Conservation (phyloP, 768 basidiomycete genomes). For the Amanita pseudoporphyria region DNA sequence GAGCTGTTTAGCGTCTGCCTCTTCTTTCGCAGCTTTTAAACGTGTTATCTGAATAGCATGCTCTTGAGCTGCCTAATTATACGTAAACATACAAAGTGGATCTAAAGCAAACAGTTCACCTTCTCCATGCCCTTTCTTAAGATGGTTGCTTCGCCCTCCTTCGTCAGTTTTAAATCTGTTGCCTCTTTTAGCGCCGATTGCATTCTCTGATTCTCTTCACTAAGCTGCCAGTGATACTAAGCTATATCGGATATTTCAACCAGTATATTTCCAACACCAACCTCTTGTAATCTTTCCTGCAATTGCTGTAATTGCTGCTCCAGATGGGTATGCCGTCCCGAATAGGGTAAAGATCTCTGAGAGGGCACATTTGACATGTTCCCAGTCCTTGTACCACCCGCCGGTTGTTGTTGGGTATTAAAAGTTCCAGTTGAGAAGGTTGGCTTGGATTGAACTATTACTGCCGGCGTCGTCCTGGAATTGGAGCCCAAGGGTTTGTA, state of each 20-base stretch:
- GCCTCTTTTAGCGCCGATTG: slow-evolving; percentile 37
- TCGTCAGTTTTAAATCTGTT: slow-evolving; percentile 40
- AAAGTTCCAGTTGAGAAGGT: background rate
- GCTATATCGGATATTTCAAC: background rate
- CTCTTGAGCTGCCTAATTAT: slow-evolving; percentile 41
- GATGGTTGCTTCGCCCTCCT: slow-evolving; percentile 64
- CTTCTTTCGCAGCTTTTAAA: slow-evolving; percentile 51
- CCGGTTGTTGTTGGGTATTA: background rate
- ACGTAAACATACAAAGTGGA: slow-evolving; percentile 5
- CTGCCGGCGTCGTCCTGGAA: slow-evolving; percentile 1
- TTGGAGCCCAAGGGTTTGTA: background rate
- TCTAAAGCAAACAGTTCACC: slow-evolving; percentile 24
- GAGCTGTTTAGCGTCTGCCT: slow-evolving; percentile 44
- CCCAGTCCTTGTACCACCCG: background rate
- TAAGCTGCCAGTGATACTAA: slow-evolving; percentile 28
- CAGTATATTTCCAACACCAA: background rate
- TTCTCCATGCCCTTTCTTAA: slow-evolving; percentile 60
- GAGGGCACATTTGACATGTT: background rate
- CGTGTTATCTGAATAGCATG: slow-evolving; percentile 48
- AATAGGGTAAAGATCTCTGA: background rate
- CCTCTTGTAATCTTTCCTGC: slow-evolving; percentile 15
- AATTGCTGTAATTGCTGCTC: slow-evolving; percentile 20
- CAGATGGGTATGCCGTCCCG: slow-evolving; percentile 5
- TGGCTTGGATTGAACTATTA: background rate
- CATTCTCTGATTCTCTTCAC: slow-evolving; percentile 36